A percentile compares a stretch with the other conserved stretches of the same genome.
These are phyloP conservation scores for Tulasnella sp. DNA, from an alignment of 768 basidiomycete genomes.

Conservation along the genomic window DNA sequence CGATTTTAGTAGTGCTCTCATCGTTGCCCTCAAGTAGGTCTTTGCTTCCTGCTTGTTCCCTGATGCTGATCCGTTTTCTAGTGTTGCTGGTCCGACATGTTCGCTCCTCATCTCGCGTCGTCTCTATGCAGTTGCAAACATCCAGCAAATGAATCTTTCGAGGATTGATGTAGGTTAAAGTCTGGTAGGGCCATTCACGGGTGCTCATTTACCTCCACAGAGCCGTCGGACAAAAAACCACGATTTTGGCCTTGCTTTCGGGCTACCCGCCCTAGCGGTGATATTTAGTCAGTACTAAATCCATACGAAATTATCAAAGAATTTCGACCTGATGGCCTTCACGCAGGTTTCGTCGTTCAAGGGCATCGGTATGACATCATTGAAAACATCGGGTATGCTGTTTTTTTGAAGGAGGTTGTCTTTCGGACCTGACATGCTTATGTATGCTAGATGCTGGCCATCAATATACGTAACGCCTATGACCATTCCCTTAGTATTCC, in stretches of 20 bases:
- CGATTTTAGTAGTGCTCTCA: constrained; percentile 59
- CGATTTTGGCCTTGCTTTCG: constrained; percentile 36
- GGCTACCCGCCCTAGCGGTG: constrained; percentile 52
- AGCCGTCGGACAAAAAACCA: background rate
- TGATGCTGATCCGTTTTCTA: constrained; percentile 12
- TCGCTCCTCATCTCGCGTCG: constrained; percentile 49
- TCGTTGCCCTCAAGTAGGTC: constrained; percentile 36
- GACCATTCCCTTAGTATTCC: constrained; percentile 39
- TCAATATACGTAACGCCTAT: constrained; percentile 42
- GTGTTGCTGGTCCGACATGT: constrained; percentile 50
- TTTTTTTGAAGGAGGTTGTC: background rate
- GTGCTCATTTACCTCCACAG: background rate
- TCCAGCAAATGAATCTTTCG: constrained; percentile 32
- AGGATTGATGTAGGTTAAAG: constrained; percentile 24
- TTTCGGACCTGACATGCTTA: background rate
- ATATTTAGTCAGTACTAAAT: constrained; percentile 44
- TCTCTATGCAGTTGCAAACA: constrained; percentile 50
- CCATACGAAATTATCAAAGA: background rate
- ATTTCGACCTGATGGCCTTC: background rate
- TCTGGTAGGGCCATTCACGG: too few species aligned
- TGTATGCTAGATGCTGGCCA: constrained; percentile 37
- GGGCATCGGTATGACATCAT: constrained; percentile 55
- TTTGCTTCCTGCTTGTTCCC: background rate
- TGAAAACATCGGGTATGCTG: constrained; percentile 42
- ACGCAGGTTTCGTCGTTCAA: constrained; percentile 49